Base-by-base conservation (phyloP, 108 stramenopile genomes). In the Cylindrotheca fusiformis region DNA sequence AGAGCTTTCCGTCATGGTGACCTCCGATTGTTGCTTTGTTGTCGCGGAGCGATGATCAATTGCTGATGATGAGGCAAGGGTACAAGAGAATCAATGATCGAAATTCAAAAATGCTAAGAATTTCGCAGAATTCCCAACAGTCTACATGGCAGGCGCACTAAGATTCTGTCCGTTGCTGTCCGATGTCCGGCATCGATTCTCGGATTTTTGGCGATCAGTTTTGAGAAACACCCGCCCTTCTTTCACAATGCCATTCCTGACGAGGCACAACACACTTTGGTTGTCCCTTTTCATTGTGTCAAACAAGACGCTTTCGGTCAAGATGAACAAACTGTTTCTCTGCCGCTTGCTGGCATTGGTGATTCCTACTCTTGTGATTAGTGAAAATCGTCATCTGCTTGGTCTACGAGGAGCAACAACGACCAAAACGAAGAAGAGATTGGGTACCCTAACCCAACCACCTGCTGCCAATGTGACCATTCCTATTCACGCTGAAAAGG, bases 401-500 rank as follows among this genome's bases (percentile, higher is more conserved):
- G 55, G 46, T 30, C 45, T 67, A 17, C 55, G 55, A 50, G 47
- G 14, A 50, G 50, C 0, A 64, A 52, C 14, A 10, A 6, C 6
- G 6, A 6, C 14, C 10, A 6, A 6, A 10, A 41, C 6, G 36
- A 41, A 41, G 36, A 6, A 41, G 6, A 10, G 10, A 41, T 10
- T 41, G 10, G 14, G 36, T 10, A 41, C 14, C 14, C 14, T 41
- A 14, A 14, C 6, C 6, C 36, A 6, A 41, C 36, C 36, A 10
- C 36, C 36, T 41, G 33, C 53, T 3, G 57, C 78, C 4, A 74
- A 70, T 52, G 33, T 69, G 3, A 67, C 72, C 2, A 53, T 76
- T 19, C 91, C 91, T 19, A 69, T 92, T 4, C 80, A 81, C 41
- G 76, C 81, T 17, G 63, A 71, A 19, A 77, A 82, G 32, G 96